Base-by-base conservation (phyloP, 768 basidiomycete species). In the Serendipita sp. region DNA sequence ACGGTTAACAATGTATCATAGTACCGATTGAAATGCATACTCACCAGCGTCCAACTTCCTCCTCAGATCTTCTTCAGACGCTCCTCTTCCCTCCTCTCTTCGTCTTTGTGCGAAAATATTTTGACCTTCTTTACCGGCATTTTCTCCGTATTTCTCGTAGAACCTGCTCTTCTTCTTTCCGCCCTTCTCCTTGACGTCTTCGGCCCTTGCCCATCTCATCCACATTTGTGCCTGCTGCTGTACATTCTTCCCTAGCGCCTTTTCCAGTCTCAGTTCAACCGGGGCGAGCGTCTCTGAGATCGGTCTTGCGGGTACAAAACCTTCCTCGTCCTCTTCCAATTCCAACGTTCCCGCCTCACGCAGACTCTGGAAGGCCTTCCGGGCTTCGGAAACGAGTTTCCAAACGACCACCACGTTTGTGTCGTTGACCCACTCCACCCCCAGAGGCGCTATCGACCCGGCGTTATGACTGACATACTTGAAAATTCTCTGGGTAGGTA, bases 341-440 rank as follows among this genome's bases (percentile, higher is more conserved):
- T 35, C 34, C 63, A 68, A 63, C 47, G 80, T 77, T 68, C 85
- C 84, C 3, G 75, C 68, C 7, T 73, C 67, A 15, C 78, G 74
- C 71, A 84, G 85, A 68, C 48, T 64, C 64, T 64, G 30, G 58
- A 44, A 67, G 30, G 67, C 68, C n/a, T 44, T 63, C 23, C 63
- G 69, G 78, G 88, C 88, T 11, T 77, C 73, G 44, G 74, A 66
- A 62, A 78, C 81, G 44, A 81, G 78, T 35, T 79, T 74, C 71
- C 89, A 92, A 47, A 92, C 85, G 62, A 91, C 76, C 2, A 92
- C 80, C 69, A 88, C 91, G 30, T 86, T 89, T 28, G 77, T 85
- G 74, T 92, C 90, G 72, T 90, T 84, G 18, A 92, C 80, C 90
- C 90, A 92, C 75, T 92, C 90, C 5, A 92, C 75, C 32, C 66